These are phyloP conservation scores for Amphirosellinia nigrospora DNA, from an alignment of 495 filamentous ascomycete species.

Conservation along the genomic window DNA sequence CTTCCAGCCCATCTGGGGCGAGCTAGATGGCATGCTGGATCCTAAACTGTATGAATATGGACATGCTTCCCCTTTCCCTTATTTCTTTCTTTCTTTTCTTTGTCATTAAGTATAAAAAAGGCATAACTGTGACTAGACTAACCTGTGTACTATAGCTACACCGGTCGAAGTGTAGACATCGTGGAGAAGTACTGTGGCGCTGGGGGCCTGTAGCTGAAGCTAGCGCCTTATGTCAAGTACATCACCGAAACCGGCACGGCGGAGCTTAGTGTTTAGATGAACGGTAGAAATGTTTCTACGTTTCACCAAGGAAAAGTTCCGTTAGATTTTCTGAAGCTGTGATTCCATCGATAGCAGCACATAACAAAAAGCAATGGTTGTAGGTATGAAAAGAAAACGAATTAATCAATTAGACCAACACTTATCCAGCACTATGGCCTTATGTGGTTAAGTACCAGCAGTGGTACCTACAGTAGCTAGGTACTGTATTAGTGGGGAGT, in stretches of 20 bases:
- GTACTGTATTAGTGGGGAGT: too few species aligned
- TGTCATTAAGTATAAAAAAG: background rate
- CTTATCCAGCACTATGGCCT: background rate
- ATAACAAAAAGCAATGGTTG: background rate
- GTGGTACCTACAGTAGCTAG: too few species aligned
- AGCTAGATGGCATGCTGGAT: slow-evolving; percentile 78
- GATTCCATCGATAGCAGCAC: background rate
- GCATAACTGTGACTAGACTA: background rate
- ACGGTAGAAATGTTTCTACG: too few species aligned
- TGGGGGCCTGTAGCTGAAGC: slow-evolving; percentile 37
- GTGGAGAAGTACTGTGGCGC: slow-evolving; percentile 54
- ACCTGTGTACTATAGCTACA: slow-evolving; percentile 16
- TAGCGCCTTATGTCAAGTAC: slow-evolving; percentile 39
- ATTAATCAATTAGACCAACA: background rate
- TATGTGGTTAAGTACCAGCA: too few species aligned
- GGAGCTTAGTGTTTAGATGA: slow-evolving; percentile 37
- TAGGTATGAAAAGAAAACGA: background rate
- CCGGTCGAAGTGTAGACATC: slow-evolving; percentile 44
- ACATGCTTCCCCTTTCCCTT: slow-evolving; percentile 55
- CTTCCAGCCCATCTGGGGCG: slow-evolving; percentile 79
- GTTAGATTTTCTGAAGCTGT: background rate
- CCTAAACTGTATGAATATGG: slow-evolving; percentile 75
- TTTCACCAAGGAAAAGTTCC: background rate
- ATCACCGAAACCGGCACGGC: slow-evolving; percentile 35
- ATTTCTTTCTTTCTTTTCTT: slow-evolving; percentile 8